Percentiles rank a stretch among this genome's conserved stretches.
Conservation (phyloP, 768 basidiomycete genomes). For the Xerocomellus intermedius region DNA sequence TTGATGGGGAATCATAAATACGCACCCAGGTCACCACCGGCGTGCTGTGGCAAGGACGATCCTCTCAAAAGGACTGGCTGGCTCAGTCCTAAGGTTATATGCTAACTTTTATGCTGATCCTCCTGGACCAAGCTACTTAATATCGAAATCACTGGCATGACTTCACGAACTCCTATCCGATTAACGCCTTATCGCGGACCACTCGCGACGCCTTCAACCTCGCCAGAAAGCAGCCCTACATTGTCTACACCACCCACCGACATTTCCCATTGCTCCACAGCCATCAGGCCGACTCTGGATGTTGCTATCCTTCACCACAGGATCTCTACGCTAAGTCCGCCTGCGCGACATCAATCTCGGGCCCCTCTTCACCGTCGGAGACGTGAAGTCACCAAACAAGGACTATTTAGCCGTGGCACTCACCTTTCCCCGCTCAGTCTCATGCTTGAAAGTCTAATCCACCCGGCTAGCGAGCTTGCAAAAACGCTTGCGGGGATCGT, state of each 20-base stretch:
- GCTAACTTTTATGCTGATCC: slow-evolving; percentile 19
- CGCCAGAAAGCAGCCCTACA: slow-evolving; percentile 19
- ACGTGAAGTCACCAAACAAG: background rate
- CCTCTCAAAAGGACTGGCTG: slow-evolving; percentile 28
- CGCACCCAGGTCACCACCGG: background rate
- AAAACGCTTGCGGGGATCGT: slow-evolving; percentile 10
- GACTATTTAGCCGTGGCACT: background rate
- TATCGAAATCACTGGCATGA: slow-evolving; percentile 22
- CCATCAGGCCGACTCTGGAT: slow-evolving; percentile 8
- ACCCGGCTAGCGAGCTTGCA: slow-evolving; percentile 13
- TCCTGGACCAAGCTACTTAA: slow-evolving; percentile 15
- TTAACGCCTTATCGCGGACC: slow-evolving; percentile 27
- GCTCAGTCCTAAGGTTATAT: slow-evolving; percentile 26
- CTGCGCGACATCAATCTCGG: background rate
- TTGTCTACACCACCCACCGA: slow-evolving; percentile 12
- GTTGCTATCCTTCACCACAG: slow-evolving; percentile 6
- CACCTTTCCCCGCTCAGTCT: background rate
- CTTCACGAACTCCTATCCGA: slow-evolving; percentile 25
- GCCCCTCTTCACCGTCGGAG: background rate
- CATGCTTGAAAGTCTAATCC: slow-evolving; percentile 1
- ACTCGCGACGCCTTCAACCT: slow-evolving; percentile 23
- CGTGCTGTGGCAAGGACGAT: slow-evolving; percentile 11
- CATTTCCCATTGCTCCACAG: slow-evolving; percentile 5
- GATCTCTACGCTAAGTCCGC: slow-evolving; percentile 6
- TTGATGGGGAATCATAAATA: slow-evolving; percentile 24